These are phyloP conservation scores for Magnolia kwangsiensis DNA, from an alignment of 164 flowering plant genomes.

Conservation along the genomic window DNA sequence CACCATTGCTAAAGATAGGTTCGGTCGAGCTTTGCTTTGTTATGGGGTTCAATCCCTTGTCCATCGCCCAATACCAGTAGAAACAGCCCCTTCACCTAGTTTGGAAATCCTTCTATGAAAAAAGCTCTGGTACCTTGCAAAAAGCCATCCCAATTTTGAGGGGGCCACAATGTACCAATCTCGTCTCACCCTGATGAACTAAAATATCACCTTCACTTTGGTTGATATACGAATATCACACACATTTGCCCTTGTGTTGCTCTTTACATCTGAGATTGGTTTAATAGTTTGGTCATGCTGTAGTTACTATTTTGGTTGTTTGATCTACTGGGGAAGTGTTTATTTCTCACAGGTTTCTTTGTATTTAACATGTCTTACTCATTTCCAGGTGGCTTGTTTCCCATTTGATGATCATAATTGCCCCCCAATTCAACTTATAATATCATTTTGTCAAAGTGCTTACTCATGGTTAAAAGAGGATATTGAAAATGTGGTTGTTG, in stretches of 20 bases:
- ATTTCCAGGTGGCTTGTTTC: conserved; percentile 83
- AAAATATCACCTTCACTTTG: background rate
- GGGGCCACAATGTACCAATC: background rate
- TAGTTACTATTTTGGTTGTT: background rate
- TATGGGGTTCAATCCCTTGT: background rate
- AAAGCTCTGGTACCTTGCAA: background rate
- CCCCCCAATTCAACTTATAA: conserved; percentile 88
- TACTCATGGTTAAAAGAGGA: conserved; percentile 97
- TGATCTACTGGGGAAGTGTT: background rate
- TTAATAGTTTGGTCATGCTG: background rate
- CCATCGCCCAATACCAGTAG: background rate
- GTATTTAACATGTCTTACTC: background rate
- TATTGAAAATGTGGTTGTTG: conserved; percentile 96
- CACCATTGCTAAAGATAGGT: background rate
- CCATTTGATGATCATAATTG: conserved; percentile 98
- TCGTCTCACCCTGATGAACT: background rate
- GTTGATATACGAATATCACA: background rate
- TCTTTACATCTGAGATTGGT: background rate
- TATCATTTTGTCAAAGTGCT: conserved; percentile 91
- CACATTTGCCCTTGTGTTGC: background rate
- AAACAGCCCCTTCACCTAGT: background rate
- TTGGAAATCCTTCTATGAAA: background rate
- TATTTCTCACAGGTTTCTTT: background rate
- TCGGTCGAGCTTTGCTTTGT: background rate
- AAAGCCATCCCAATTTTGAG: background rate